Conservation (phyloP, 1,139 yeast species). For the Barnettozyma hawaiiensis region DNA sequence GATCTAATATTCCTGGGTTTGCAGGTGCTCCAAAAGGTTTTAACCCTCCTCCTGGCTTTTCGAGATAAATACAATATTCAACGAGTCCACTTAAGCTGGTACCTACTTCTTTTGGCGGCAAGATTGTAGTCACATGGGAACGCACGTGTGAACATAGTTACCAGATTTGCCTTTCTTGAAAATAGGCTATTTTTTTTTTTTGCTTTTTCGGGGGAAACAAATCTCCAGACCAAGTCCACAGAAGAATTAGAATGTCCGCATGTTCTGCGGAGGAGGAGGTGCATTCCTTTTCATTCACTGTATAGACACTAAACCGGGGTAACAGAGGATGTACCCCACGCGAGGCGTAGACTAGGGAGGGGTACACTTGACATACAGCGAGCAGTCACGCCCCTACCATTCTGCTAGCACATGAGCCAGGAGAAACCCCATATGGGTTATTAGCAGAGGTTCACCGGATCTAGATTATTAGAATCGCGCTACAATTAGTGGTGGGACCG, state of each 20-base stretch:
- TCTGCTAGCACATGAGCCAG: too few relatives aligned
- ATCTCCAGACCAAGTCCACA: too few relatives aligned
- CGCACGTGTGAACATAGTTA: too few relatives aligned
- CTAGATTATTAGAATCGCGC: neutral
- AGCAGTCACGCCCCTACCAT: too few relatives aligned
- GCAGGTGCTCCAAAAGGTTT: constrained; percentile 31
- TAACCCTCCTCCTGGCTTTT: constrained; percentile 41
- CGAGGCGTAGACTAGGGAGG: too few relatives aligned
- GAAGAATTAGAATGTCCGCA: neutral
- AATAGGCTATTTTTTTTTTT: too few relatives aligned
- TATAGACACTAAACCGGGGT: neutral
- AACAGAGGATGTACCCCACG: neutral
- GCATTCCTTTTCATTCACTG: neutral
- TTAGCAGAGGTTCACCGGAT: neutral
- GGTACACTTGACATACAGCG: too few relatives aligned
- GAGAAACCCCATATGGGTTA: too few relatives aligned
- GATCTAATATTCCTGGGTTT: constrained; percentile 23
- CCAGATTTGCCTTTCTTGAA: neutral
- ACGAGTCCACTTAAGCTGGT: too few relatives aligned
- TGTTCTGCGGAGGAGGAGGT: neutral
- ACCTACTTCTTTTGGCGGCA: too few relatives aligned
- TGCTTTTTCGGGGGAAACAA: too few relatives aligned
- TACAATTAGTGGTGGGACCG: neutral
- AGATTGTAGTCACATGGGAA: too few relatives aligned
- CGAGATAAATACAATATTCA: constrained; percentile 17